Evolutionary conservation across 2,329 filamentous ascomycete genomes (phyloP), one percentile per base, ranked within the genome.

Genomic region (Fusarium clavum): DNA sequence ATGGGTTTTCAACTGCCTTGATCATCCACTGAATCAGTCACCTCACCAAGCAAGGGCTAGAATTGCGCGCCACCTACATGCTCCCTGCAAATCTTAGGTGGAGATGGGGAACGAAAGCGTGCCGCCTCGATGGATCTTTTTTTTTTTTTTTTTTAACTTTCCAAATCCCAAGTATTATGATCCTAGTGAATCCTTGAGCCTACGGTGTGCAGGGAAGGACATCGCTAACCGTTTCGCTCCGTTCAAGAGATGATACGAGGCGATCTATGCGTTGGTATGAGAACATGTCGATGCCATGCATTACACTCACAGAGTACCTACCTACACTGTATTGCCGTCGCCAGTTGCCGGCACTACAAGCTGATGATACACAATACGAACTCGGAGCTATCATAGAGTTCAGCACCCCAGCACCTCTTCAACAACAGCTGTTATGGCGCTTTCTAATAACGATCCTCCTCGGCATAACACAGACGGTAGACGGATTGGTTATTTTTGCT

Each of bases 11-110:
- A 72, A 55, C 45, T 67, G 59, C 57, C 62, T 64, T 74, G 73
- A 71, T 75, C 62, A 51, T 57, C 62, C 56, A 57, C 66, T 74
- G 69, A 67, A 73, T 73, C 70, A 73, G 66, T 71, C 69, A 60
- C 52, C 48, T 53, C n/a, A n/a, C 49, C 59, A 29, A 64, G 61
- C 69, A 74, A 72, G 69, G 73, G 64, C 62, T 51, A 63, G 62
- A 59, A 53, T 62, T 66, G 54, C 70, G 65, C 72, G 71, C 73
- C 73, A 75, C 71, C 58, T 57, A 56, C 40, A 64, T 49, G 60
- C 62, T 53, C 48, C 59, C 41, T 61, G 63, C 51, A 58, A 66
- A 55, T 41, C 32, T 55, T 46, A 30, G 25, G 58, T 66, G 51
- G 54, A 43, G 41, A 51, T 43, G 24, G 45, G 44, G 43, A 57